Base-by-base conservation (phyloP, 805 yeast genomes). In the Sungouiella blattae region DNA sequence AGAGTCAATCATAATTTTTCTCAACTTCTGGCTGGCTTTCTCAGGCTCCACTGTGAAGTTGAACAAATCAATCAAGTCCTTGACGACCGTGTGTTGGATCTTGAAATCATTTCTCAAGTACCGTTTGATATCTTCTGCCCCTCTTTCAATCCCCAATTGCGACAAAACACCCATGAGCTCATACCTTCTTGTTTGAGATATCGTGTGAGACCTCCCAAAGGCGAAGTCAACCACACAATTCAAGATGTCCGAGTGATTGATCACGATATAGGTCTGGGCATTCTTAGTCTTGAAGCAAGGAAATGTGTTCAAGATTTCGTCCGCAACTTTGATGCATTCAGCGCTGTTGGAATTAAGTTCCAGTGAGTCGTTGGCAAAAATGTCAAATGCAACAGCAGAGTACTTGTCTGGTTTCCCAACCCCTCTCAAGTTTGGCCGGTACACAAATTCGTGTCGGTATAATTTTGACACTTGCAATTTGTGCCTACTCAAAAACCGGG, bases 351-450 rank as follows among this genome's bases (percentile, higher is more conserved):
- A 49, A 2, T 48, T 37, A 26, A 39, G 32, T 6, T 37, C 26
- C 9, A 23, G 26, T 7, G 16, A 17, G 22, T 66, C 71, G n/a
- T 68, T 64, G 0, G 83, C 68, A 2, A 84, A 67, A 16, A 88
- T 81, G 58, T 93, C 98, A 59, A 91, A 89, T 50, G 83, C 94
- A 26, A 87, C 78, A 40, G 94, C 95, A 20, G 83, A 77, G 55
- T 80, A 88, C 48, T 76, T 78, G 17, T 76, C 72, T 0, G 95
- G 95, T 15, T 83, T 87, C 1, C 86, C 77, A 11, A 55, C 31
- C 13, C 86, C 82, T 25, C 74, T 69, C 11, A 58, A 34, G 36
- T 55, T 64, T 0, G 88, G 81, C 32, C 98, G 72, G 55, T 78
- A 93, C 1, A 93, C 98, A 47, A 78, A 77, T 33, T 86, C 95